Base-by-base conservation (phyloP, 2,329 filamentous ascomycete species). In the Emergomyces orientalis region DNA sequence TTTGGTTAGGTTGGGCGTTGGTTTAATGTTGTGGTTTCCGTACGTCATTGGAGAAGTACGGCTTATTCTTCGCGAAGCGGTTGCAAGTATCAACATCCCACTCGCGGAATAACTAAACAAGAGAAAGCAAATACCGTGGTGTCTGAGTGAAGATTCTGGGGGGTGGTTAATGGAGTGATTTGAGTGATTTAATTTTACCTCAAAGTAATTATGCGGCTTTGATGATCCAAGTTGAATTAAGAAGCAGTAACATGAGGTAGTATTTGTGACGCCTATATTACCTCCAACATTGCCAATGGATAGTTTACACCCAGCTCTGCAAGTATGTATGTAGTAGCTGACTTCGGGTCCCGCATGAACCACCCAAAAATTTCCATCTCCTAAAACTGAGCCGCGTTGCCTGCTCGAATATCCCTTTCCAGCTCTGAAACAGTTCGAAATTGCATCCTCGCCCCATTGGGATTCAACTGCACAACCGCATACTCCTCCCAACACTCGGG, bases 371-470 rank as follows among this genome's bases (percentile, higher is more conserved):
- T 22, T 52, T 52, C 52, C 19, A 55, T 32, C 52, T 5, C 17
- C 32, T 45, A n/a, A 60, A 60, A 60, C 17, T 27, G 5, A 14
- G 17, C 58, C 4, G 22, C 39, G 22, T 49, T 11, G 17, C 2
- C 13, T 9, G 8, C 43, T 55, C 25, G 4, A 49, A 62, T 1
- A 8, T 56, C 60, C 39, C 13, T 25, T 25, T 62, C 37, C 54
- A 55, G 51, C 37, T 62, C 60, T 19, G 34, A 56, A n/a, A 56
- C 51, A 13, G 51, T 30, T 32, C 60, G 60, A 57, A 62, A 62
- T 17, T 25, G 8, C 37, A 19, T 56, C 34, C 30, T 57, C 39
- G 34, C n/a, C n/a, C 51, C 60, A 34, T 32, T n/a, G 6, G 49
- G 60, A 25, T 43, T 57, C 22, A 43, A 32, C 39, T 47, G 37